Percentiles rank a stretch among this genome's conserved stretches.
phyloP scores from a whole-genome alignment of 768 basidiomycete species.

The Suillus discolor region DNA sequence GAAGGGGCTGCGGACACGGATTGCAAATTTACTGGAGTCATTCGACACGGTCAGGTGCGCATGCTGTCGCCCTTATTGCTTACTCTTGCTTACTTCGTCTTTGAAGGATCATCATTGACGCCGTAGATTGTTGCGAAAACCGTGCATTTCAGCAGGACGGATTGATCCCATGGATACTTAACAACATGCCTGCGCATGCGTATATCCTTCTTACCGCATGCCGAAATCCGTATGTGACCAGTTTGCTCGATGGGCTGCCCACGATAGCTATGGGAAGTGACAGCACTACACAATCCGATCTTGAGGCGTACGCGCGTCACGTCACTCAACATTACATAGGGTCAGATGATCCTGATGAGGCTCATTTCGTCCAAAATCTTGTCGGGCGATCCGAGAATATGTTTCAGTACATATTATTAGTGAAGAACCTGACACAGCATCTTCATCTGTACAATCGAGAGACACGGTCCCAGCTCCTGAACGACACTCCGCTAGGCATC shows the following conservation, averaged over 20 bases:
- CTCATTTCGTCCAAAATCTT: background rate
- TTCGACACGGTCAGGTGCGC: background rate
- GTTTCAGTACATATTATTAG: background rate
- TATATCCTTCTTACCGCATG: background rate
- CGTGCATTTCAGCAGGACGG: background rate
- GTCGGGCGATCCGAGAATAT: background rate
- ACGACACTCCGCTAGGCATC: background rate
- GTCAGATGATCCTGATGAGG: background rate
- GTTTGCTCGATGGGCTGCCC: background rate
- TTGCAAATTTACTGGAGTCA: background rate
- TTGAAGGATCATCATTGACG: background rate
- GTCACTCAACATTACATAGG: background rate
- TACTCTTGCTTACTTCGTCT: background rate
- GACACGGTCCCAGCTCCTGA: background rate
- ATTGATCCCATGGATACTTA: background rate
- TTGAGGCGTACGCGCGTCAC: background rate
- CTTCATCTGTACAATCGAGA: background rate
- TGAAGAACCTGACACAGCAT: background rate
- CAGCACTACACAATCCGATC: background rate
- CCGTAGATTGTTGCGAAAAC: background rate
- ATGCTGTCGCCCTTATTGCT: background rate
- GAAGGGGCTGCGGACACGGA: background rate
- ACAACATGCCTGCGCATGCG: background rate
- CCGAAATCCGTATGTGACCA: background rate
- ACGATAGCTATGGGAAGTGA: background rate